Base-by-base conservation (phyloP, 2,329 filamentous ascomycete genomes). In the Rhexocercosporidium sp. region DNA sequence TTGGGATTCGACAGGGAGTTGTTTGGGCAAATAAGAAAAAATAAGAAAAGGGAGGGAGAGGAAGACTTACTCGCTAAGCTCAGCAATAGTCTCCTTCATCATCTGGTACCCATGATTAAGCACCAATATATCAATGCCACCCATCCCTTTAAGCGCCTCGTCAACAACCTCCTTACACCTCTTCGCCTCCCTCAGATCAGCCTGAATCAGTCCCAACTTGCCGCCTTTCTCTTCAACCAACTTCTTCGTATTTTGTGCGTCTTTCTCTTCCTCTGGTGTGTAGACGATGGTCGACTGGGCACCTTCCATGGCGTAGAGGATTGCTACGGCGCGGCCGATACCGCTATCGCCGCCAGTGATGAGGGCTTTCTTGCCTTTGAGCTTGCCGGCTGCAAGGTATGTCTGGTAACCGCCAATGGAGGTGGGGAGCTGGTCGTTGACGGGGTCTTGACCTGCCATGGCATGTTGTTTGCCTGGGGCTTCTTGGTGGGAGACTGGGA, bases 341-440 rank as follows among this genome's bases (percentile, higher is more conserved):
- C 92, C 92, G 7, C 87, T 90, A 78, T 95, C 92, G 3, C 92
- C 92, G 18, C 92, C 92, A 0, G 92, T 95, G 74, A 96, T 95
- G 66, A 96, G 79, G 8, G 92, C 92, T 67, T 88, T 91, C 79
- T 90, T 92, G 69, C 88, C 92, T 74, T 87, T 79, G 7, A 96
- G 86, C 80, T 96, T 96, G 59, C 88, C 89, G 0, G 92, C 90
- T 3, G 91, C 86, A 76, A 89, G 88, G 81, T 96, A 95, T 57
- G 85, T 85, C 74, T 91, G 86, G 72, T 87, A 89, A 14, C 88
- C 87, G 44, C 90, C 90, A 66, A 91, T 86, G 20, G 86, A 84
- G 5, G 87, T 89, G 0, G 92, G 92, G 1, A 94, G 79, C 66
- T 90, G 82, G 64, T 90, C 87, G 65, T 86, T 87, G 53, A 86